Conservation (phyloP, 2,329 filamentous ascomycete species). For the Conoideocrella luteorostrata region DNA sequence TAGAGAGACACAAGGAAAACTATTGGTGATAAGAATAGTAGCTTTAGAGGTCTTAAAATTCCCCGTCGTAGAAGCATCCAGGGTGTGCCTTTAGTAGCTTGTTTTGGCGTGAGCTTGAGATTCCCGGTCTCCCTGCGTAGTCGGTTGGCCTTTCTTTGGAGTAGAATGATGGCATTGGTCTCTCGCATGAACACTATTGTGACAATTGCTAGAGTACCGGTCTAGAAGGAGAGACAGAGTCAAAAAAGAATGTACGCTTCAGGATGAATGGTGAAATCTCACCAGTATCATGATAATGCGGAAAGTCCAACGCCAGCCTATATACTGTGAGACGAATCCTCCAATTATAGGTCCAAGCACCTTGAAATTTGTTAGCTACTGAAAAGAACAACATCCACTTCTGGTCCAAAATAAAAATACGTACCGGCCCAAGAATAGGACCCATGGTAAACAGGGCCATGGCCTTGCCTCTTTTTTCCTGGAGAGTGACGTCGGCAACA, state of each 20-base stretch:
- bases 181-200: no score
- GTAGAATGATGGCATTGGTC: neutral
- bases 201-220: no score
- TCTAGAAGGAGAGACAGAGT: neutral
- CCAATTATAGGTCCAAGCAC: neutral
- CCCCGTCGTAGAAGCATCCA: no score
- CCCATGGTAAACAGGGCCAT: neutral
- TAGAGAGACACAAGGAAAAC: neutral
- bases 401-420: neutral
- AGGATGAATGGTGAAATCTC: neutral
- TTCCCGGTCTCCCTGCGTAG: neutral
- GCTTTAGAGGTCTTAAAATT: neutral
- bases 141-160: neutral
- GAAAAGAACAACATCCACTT: neutral
- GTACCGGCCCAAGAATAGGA: neutral
- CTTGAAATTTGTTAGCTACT: neutral
- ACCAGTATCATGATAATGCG: neutral
- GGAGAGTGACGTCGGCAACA: constrained; percentile 40
- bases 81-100: neutral
- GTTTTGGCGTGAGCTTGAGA: neutral
- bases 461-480: neutral
- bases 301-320: neutral
- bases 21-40: neutral
- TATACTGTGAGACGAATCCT: neutral
- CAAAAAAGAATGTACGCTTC: neutral